Evolutionary conservation across 1,284 basidiomycete genomes (phyloP), one percentile per base, ranked within the genome.

Genomic region (Sanghuangporus sanghuang): DNA sequence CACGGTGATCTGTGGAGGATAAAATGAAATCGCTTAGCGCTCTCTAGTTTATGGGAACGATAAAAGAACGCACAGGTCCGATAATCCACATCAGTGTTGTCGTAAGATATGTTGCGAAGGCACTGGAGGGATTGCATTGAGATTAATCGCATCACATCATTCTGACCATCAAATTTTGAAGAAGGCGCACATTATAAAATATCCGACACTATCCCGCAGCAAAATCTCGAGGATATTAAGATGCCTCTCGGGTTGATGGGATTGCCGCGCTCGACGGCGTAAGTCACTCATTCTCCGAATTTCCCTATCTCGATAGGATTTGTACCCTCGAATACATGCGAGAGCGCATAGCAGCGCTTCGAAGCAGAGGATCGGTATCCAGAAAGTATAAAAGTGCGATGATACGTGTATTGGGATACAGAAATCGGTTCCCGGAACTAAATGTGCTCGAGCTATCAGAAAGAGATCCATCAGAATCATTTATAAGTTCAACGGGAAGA

Each of bases 291-390:
- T 32, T 40, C 27, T 14, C 16, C 53, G 50, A 14, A 61, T 40
- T 35, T 64, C 63, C 7, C 61, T 54, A n/a, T 58, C 60, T 39
- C 35, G 57, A 27, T 79, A 80, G 2, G 77, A 77, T 62, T 78
- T 75, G 63, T 81, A 76, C 1, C 81, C 84, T 42, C 79, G 76
- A 57, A 75, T 72, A 18, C 85, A 68, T 1, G 83, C 84, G 56
- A 86, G 72, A 2, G 66, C 69, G 64, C 82, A 85, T 0, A 85
- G 73, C 0, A 85, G 69, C 61, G 73, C 78, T 67, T 85, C 85
- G 39, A 81, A 84, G 1, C 73, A 69, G 12, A 86, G 73, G 64
- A 85, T 78, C 0, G 85, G 84, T 50, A 85, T 78, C 85, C 85
- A 86, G 70, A 83, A 85, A 16, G 77, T 73, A 67, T 77, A 85